A percentile compares a stretch with the other conserved stretches of the same genome.
phyloP scores from a whole-genome alignment of 2,329 filamentous ascomycete species.

The Cytospora mali region DNA sequence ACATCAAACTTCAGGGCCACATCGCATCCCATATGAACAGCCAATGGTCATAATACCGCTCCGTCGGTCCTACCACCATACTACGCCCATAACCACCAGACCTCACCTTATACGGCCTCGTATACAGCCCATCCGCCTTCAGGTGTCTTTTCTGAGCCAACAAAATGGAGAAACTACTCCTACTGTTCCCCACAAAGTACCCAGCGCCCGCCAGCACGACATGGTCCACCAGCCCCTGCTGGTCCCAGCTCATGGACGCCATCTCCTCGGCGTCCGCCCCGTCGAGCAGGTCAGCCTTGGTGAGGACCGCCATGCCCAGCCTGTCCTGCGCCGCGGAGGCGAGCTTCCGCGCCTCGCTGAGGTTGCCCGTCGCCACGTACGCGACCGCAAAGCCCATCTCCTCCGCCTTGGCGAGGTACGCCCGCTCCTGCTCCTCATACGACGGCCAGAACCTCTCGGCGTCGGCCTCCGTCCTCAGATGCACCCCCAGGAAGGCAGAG shows the following conservation, averaged over 20 bases:
- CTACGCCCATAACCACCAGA: conserved; percentile 46
- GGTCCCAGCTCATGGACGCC: conserved; percentile 46
- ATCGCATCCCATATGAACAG: conserved; percentile 51
- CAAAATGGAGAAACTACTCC: conserved; percentile 51
- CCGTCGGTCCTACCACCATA: conserved; percentile 47
- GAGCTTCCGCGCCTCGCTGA: conserved; percentile 45
- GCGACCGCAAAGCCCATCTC: conserved; percentile 38
- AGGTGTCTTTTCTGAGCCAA: conserved; percentile 50
- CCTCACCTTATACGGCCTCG: conserved; percentile 46
- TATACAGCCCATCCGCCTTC: conserved; percentile 43
- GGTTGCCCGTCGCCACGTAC: conserved; percentile 51
- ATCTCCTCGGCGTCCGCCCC: conserved; percentile 36
- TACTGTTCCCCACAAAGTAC: conserved; percentile 48
- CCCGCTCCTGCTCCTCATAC: conserved; percentile 44
- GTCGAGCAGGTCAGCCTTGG: conserved; percentile 42
- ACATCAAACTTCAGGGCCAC: conserved; percentile 42
- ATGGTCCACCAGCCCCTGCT: conserved; percentile 47
- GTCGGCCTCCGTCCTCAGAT: conserved; percentile 51
- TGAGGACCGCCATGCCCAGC: conserved; percentile 40
- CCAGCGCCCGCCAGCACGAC: conserved; percentile 44
- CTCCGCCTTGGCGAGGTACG: conserved; percentile 43
- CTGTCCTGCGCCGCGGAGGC: conserved; percentile 37
- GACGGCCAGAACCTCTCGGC: conserved; percentile 49
- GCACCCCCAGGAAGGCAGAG: conserved; percentile 43
- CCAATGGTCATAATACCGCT: conserved; percentile 51